Evolutionary conservation across 169 alveolate genomes (phyloP), one percentile per base, ranked within the genome.

Genomic region (Eimeria sp.): DNA sequence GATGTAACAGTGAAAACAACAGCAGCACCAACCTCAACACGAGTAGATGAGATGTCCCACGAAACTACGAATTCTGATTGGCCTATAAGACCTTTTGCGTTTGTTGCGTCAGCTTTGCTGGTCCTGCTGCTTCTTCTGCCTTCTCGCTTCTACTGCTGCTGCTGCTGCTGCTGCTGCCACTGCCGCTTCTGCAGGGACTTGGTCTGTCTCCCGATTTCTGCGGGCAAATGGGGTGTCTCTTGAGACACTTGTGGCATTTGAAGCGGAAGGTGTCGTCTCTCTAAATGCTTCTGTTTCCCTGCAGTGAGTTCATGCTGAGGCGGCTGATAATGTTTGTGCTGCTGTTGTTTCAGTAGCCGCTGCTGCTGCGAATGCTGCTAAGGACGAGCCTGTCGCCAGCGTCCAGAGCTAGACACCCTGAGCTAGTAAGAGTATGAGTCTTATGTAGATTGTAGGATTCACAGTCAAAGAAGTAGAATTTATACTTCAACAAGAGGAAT

Each of bases 141-240:
- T 37, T 37, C 76, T 66, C 16, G 52, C 37, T 33, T 43, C 80
- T 14, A 27, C 49, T 46, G 68, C 30, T 54, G 89, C 56, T 74
- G 60, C 56, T 20, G 43, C 49, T 46, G 68, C 30, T 54, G 89
- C 56, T 74, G 60, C 56, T 20, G 43, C 80, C 18, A 23, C 62
- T 77, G 58, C 62, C 33, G 56, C 90, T 56, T 72, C 74, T 82
- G 68, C 90, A 82, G 90, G 90, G 58, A 82, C 90, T 30, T 82
- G 90, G 90, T 82, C 90, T 6, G 90, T 82, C 58, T 82, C 90
- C n/a, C 90, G 90, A 33, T 82, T 82, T 58, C n/a, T 82, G 90
- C 66, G 90, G 58, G 90, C 90, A 11, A 82, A 82, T 82, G 90
- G 76, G 8, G 90, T 82, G 56, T 82, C 90, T 54, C 71, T 82